Percentiles rank a stretch among this genome's conserved stretches.
phyloP scores from a whole-genome alignment of 495 filamentous ascomycete species.

The Apiosordaria backusii region DNA sequence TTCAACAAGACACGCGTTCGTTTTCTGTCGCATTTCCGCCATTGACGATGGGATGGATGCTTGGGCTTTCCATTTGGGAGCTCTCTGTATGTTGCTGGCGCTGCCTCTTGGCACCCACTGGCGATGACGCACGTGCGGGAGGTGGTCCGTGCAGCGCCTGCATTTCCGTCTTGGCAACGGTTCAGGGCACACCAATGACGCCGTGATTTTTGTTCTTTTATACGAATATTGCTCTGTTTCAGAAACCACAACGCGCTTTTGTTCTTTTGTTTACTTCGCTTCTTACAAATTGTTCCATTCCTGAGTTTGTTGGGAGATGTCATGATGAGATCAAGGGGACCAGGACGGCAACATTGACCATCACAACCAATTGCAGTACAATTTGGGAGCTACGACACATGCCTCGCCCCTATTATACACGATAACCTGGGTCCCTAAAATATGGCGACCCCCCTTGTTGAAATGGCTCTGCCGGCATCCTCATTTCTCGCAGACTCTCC shows the following conservation, averaged over 20 bases:
- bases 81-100: background rate
- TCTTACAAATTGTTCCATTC: no score
- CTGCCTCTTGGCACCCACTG: conserved; percentile 5
- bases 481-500: conserved; percentile 8
- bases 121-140: background rate
- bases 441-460: conserved; percentile 6
- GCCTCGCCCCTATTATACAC: no score
- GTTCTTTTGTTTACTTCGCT: no score
- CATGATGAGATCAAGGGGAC: no score
- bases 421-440: background rate
- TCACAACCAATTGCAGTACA: no score
- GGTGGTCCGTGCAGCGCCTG: conserved; percentile 9
- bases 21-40: background rate
- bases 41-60: background rate
- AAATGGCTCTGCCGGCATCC: conserved; percentile 20
- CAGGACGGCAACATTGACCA: no score
- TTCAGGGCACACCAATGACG: no score
- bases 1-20: background rate
- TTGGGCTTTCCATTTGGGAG: background rate
- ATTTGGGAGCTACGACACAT: no score
- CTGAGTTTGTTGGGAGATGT: no score
- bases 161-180: background rate
- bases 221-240: no score
- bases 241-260: no score
- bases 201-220: no score